Conservation (phyloP, 345 rosid species). For the Pistacia integerrima region DNA sequence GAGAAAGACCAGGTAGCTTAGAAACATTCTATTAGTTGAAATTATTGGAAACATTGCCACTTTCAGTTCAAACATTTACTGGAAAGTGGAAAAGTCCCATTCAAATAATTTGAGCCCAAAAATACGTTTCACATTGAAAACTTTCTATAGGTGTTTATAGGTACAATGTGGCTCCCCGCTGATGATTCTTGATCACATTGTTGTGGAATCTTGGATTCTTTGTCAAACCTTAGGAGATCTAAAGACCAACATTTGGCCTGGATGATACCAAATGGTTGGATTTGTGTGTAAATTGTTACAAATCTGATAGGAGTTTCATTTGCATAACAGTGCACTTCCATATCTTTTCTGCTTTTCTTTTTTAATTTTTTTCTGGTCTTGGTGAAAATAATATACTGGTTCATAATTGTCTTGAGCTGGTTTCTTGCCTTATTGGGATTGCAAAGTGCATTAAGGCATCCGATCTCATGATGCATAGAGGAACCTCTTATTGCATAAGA, state of each 20-base stretch:
- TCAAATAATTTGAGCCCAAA: background rate
- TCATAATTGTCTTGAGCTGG: background rate
- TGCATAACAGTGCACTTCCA: background rate
- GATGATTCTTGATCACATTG: background rate
- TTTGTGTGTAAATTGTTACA: background rate
- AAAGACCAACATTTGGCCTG: background rate
- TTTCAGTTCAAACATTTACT: background rate
- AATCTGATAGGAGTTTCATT: background rate
- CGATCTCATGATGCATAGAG: background rate
- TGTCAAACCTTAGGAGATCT: background rate
- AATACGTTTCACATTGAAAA: background rate
- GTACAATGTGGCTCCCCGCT: background rate
- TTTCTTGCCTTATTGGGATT: background rate
- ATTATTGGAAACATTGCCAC: background rate
- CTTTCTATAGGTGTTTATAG: background rate
- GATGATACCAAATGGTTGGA: background rate
- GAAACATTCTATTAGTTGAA: background rate
- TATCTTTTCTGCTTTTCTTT: background rate
- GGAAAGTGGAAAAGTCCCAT: background rate
- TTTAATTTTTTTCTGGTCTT: background rate
- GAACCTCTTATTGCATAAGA: background rate
- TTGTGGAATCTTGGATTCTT: slow-evolving; percentile 2
- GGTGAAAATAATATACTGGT: background rate
- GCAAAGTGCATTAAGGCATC: background rate
- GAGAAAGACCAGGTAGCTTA: slow-evolving; percentile 82